A percentile compares a stretch with the other conserved stretches of the same genome.
Conservation (phyloP, 352 stramenopile species). For the Pythium guiyangense region DNA sequence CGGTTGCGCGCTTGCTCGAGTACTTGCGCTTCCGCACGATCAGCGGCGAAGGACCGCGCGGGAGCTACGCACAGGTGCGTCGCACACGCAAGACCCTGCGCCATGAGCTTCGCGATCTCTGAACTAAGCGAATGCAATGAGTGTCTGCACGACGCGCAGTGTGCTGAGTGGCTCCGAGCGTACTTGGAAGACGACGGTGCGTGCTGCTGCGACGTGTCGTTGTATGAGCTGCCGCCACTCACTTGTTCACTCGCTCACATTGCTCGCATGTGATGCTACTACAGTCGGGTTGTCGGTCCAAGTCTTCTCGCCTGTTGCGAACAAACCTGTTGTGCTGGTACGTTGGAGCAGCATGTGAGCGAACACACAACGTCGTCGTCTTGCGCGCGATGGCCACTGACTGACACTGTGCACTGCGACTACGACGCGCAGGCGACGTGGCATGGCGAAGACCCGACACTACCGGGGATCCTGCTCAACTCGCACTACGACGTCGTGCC, state of each 20-base stretch:
- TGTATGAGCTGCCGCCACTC: too few species aligned
- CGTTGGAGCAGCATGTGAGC: too few species aligned
- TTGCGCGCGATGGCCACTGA: neutral
- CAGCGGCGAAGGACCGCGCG: conserved; percentile 61
- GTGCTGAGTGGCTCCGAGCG: conserved; percentile 50
- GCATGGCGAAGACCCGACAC: conserved; percentile 65
- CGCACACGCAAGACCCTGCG: too few species aligned
- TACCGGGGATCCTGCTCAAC: conserved; percentile 90
- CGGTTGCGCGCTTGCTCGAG: conserved; percentile 62
- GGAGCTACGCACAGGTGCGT: conserved; percentile 52
- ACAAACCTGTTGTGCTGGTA: conserved; percentile 91
- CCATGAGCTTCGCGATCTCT: conserved; percentile 3
- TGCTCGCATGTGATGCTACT: too few species aligned
- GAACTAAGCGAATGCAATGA: neutral
- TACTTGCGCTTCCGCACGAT: conserved; percentile 73
- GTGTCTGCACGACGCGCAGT: conserved; percentile 16
- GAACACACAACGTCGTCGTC: too few species aligned
- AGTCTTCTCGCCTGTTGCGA: conserved; percentile 43
- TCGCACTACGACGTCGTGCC: conserved; percentile 96
- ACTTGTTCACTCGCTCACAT: too few species aligned
- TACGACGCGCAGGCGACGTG: conserved; percentile 66
- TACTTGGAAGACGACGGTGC: too few species aligned
- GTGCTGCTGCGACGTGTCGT: too few species aligned
- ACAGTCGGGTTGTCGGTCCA: conserved; percentile 38
- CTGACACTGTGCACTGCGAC: too few species aligned